phyloP scores from a whole-genome alignment of 78 protist species.

The Monosiga brevicollis region DNA sequence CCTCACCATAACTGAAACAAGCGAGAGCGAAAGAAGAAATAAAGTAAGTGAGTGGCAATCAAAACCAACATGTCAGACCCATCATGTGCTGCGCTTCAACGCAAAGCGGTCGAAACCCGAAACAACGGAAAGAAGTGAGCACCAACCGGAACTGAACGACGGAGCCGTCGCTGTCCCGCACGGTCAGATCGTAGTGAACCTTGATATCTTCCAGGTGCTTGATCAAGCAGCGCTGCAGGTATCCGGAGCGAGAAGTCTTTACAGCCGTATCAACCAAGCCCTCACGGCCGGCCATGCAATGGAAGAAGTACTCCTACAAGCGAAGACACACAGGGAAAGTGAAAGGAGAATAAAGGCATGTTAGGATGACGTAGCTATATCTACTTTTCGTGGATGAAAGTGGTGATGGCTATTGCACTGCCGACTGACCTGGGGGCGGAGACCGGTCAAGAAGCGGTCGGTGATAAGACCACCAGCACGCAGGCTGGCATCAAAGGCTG shows the following conservation, averaged over 20 bases:
- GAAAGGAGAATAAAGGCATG: too few relatives aligned
- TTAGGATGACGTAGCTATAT: too few relatives aligned
- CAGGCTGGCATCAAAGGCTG: slow-evolving; percentile 67
- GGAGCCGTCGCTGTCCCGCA: slow-evolving; percentile 79
- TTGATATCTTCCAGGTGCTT: slow-evolving; percentile 85
- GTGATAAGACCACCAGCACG: slow-evolving; percentile 85
- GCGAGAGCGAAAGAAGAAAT: too few relatives aligned
- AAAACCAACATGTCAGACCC: too few relatives aligned
- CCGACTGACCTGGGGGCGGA: too few relatives aligned
- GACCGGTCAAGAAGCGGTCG: slow-evolving; percentile 96
- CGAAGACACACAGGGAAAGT: too few relatives aligned
- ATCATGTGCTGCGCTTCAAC: too few relatives aligned
- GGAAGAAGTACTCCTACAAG: slow-evolving; percentile 97
- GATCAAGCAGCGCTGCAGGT: slow-evolving; percentile 93
- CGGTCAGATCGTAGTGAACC: slow-evolving; percentile 81
- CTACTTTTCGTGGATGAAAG: too few relatives aligned
- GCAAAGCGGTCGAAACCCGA: too few relatives aligned
- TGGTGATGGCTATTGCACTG: too few relatives aligned
- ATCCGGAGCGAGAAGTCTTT: slow-evolving; percentile 96
- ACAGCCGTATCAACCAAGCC: slow-evolving; percentile 99
- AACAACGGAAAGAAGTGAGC: too few relatives aligned
- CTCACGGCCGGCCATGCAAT: slow-evolving; percentile 99
- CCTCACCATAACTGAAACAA: slow-evolving; percentile 48
- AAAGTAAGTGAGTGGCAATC: too few relatives aligned
- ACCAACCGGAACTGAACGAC: slow-evolving; percentile 90